Evolutionary conservation across 345 rosid genomes (phyloP).

Genomic region (Laguncularia racemosa): DNA sequence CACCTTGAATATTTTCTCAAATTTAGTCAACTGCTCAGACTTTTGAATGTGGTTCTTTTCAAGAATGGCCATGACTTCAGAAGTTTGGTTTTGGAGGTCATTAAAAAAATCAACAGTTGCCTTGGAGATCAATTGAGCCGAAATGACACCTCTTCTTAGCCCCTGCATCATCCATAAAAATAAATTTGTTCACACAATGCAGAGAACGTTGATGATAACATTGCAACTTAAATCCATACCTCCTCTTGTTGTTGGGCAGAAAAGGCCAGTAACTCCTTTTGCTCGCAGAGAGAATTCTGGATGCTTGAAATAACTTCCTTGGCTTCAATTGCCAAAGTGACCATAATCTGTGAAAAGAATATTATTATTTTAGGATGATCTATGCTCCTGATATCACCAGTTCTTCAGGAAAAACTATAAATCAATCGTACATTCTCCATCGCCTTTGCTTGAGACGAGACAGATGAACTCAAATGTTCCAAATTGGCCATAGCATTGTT

Average conservation of each 20-base stretch:
- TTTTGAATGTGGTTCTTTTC: conserved; percentile 49
- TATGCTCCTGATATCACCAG: not conserved
- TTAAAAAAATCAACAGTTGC: conserved; percentile 43
- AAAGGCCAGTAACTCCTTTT: conserved; percentile 47
- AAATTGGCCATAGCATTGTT: conserved; percentile 47
- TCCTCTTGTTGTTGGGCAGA: conserved; percentile 61
- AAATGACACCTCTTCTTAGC: conserved; percentile 39
- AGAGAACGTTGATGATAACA: not conserved
- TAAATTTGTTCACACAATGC: not conserved
- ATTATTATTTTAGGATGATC: not conserved
- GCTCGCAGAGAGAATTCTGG: conserved; percentile 50
- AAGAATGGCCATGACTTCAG: conserved; percentile 27
- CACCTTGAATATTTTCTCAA: conserved; percentile 62
- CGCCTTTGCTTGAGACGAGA: conserved; percentile 34
- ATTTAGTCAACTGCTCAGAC: conserved; percentile 37
- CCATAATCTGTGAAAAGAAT: conserved; percentile 44
- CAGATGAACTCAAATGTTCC: conserved; percentile 31
- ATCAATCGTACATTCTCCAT: conserved; percentile 49
- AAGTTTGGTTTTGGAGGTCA: conserved; percentile 59
- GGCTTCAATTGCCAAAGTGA: conserved; percentile 42
- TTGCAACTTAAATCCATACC: conserved; percentile 19
- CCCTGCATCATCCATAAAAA: conserved; percentile 30
- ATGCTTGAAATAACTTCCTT: conserved; percentile 41
- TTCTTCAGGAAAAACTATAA: not conserved
- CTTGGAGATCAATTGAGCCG: conserved; percentile 54